Evolutionary conservation across 768 basidiomycete genomes (phyloP).

Genomic region (Pulveroboletus sp.): DNA sequence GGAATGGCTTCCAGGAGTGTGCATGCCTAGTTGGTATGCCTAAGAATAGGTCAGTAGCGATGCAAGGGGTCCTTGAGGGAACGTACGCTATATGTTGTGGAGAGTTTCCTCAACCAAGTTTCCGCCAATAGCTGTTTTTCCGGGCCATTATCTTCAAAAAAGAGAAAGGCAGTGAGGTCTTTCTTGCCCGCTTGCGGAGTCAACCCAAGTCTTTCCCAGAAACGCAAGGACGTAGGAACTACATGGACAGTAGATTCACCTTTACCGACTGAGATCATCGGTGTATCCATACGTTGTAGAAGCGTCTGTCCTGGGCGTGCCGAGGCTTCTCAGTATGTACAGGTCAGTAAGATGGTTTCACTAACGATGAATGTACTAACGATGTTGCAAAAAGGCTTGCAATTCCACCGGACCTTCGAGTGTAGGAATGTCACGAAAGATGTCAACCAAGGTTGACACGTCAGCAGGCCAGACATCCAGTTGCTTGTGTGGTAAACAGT

Average conservation of each 20-base stretch:
- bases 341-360: neutral
- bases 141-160: constrained; percentile 61
- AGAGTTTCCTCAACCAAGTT: constrained; percentile 57
- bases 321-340: neutral
- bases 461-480: constrained; percentile 60
- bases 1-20: constrained; percentile 50
- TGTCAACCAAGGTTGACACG: constrained; percentile 43
- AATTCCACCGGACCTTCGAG: constrained; percentile 44
- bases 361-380: constrained; percentile 21
- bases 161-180: constrained; percentile 62
- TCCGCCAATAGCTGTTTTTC: constrained; percentile 49
- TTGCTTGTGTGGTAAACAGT: constrained; percentile 9
- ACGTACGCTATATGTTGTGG: constrained; percentile 58
- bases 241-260: constrained; percentile 68
- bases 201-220: constrained; percentile 85
- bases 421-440: constrained; percentile 30
- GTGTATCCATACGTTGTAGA: constrained; percentile 43
- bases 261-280: constrained; percentile 65
- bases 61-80: neutral
- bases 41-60: constrained; percentile 27
- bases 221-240: constrained; percentile 66
- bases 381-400: constrained; percentile 40
- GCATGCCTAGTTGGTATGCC: constrained; percentile 60
- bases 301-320: constrained; percentile 5
- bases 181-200: constrained; percentile 70